These are phyloP conservation scores for Dissophora globulifera DNA, from an alignment of 192 early-diverging fungal genomes.

Conservation along the genomic window DNA sequence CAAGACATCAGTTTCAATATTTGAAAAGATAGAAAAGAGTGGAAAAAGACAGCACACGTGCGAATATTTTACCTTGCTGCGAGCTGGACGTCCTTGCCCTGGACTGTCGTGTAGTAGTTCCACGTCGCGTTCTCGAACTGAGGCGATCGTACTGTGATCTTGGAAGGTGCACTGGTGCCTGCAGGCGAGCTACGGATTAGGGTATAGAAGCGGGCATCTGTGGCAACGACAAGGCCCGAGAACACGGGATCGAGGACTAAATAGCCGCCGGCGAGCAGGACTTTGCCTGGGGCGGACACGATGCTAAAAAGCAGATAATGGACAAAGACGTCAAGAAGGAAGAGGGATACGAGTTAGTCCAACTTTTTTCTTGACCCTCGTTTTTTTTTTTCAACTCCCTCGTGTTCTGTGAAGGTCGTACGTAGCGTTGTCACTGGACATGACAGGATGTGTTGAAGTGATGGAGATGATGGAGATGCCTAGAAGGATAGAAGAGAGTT, in stretches of 20 bases:
- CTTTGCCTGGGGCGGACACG: constrained; percentile 96
- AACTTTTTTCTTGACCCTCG: too few relatives aligned
- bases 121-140: constrained; percentile 90
- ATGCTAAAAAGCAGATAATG: constrained; percentile 43
- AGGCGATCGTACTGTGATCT: constrained; percentile 77
- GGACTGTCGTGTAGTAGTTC: constrained; percentile 65
- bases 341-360: too few relatives aligned
- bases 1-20: too few relatives aligned
- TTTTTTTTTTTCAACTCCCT: too few relatives aligned
- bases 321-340: not conserved
- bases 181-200: constrained; percentile 59
- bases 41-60: too few relatives aligned
- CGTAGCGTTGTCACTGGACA: constrained; percentile 27
- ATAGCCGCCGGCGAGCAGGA: constrained; percentile 93
- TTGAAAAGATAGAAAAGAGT: too few relatives aligned
- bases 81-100: constrained; percentile 53
- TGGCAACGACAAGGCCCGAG: constrained; percentile 86
- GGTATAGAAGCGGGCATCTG: constrained; percentile 87
- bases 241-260: constrained; percentile 87
- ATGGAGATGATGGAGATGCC: not conserved
- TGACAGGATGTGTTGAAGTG: not conserved
- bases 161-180: constrained; percentile 2
- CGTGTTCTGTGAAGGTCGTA: too few relatives aligned
- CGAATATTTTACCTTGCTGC: constrained; percentile 43
- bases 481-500: not conserved